Evolutionary conservation across 306 rosid genomes (phyloP).

Genomic region (Glycyrrhiza uralensis): DNA sequence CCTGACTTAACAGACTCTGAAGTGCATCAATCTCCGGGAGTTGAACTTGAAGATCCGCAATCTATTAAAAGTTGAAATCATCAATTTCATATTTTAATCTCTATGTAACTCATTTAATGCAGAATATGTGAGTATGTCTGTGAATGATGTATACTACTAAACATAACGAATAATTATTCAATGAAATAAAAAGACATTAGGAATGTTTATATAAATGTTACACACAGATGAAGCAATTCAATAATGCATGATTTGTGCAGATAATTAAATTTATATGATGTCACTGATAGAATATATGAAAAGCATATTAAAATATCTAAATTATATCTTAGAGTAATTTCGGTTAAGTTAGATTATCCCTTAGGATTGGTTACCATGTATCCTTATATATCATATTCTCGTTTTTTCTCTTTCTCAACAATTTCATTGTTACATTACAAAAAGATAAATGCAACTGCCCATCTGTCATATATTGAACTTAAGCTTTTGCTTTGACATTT

Average conservation of each 20-base stretch:
- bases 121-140: neutral
- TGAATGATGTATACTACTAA: neutral
- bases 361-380: neutral
- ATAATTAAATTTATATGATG: neutral
- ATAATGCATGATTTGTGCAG: neutral
- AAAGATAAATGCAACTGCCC: neutral
- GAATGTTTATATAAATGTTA: neutral
- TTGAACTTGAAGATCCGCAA: slow-evolving; percentile 59
- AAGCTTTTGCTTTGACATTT: slow-evolving; percentile 1
- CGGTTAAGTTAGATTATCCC: neutral
- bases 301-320: neutral
- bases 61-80: slow-evolving; percentile 52
- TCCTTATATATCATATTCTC: neutral
- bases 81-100: slow-evolving; percentile 17
- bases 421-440: neutral
- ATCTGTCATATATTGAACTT: slow-evolving; percentile 3
- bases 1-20: slow-evolving; percentile 55
- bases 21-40: slow-evolving; percentile 65
- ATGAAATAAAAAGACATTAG: neutral
- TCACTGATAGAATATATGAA: neutral
- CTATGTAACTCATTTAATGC: neutral
- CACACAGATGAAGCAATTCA: neutral
- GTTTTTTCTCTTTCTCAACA: slow-evolving; percentile 1
- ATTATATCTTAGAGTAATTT: neutral
- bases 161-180: neutral